phyloP scores from a whole-genome alignment of 1,284 basidiomycete genomes.

The Mycena sp. region DNA sequence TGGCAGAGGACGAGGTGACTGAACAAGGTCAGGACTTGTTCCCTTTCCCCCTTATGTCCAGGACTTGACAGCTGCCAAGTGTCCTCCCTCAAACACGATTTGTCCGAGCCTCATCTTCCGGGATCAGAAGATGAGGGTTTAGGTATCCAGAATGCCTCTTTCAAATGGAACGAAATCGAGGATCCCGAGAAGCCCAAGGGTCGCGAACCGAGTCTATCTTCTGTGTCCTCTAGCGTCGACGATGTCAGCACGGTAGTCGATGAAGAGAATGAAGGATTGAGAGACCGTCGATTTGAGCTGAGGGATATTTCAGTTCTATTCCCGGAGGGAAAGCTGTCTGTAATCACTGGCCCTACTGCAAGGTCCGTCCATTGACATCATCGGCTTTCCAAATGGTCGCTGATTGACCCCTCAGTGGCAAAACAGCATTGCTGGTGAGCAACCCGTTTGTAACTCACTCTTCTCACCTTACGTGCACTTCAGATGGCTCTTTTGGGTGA shows the following conservation, averaged over 20 bases:
- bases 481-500: conserved; percentile 73
- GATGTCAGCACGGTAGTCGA: conserved; percentile 3
- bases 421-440: conserved; percentile 75
- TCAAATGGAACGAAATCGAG: conserved; percentile 72
- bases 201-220: conserved; percentile 19
- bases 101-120: conserved; percentile 9
- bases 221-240: background rate
- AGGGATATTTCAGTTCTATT: conserved; percentile 73
- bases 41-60: too few species aligned
- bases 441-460: conserved; percentile 37
- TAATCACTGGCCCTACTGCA: conserved; percentile 78
- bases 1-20: conserved; percentile 85
- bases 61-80: too few species aligned
- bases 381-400: background rate
- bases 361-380: background rate
- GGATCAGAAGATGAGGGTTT: conserved; percentile 51
- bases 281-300: conserved; percentile 62
- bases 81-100: conserved; percentile 1
- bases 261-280: conserved; percentile 19
- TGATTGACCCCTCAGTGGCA: conserved; percentile 62
- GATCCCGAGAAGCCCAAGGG: conserved; percentile 24
- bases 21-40: too few species aligned
- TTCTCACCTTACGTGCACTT: conserved; percentile 32
- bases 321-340: conserved; percentile 71
- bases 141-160: conserved; percentile 70